phyloP scores from a whole-genome alignment of 2,329 filamentous ascomycete genomes.

The Setomelanomma holmii region DNA sequence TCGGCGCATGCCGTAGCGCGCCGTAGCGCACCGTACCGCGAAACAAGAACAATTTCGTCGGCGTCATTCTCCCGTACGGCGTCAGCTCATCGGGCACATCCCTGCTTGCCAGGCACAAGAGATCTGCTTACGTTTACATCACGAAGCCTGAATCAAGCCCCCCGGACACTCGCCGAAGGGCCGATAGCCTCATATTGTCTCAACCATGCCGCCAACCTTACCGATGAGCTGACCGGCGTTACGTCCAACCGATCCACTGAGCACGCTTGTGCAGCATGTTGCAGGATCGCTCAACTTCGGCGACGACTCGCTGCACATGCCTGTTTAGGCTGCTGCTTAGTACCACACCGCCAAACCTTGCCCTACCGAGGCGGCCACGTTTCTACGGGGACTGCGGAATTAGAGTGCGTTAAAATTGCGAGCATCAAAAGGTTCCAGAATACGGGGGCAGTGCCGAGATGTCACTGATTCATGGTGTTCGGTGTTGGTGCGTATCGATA shows the following conservation, averaged over 20 bases:
- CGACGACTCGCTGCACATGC: constrained; percentile 8
- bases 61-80: constrained; percentile 2
- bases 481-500: constrained; percentile 7
- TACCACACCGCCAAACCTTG: constrained; percentile 3
- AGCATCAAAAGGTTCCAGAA: constrained; percentile 5
- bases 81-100: neutral
- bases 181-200: constrained; percentile 9
- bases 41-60: constrained; percentile 5
- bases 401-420: neutral
- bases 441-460: constrained; percentile 2
- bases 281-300: constrained; percentile 4
- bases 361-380: constrained; percentile 6
- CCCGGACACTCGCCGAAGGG: constrained; percentile 5
- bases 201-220: neutral
- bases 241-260: constrained; percentile 1
- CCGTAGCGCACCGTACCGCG: constrained; percentile 9
- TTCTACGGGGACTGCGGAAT: constrained; percentile 6
- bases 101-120: constrained; percentile 1
- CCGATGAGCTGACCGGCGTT: constrained; percentile 1
- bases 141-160: neutral
- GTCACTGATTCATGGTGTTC: neutral
- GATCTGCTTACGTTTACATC: constrained; percentile 2
- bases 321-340: constrained; percentile 2
- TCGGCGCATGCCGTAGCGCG: constrained; percentile 16
- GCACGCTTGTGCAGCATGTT: constrained; percentile 2